Percentiles rank a stretch among this genome's conserved stretches.
Evolutionary conservation across 257 asterid species (phyloP).

Genomic region (Solanum chilense): DNA sequence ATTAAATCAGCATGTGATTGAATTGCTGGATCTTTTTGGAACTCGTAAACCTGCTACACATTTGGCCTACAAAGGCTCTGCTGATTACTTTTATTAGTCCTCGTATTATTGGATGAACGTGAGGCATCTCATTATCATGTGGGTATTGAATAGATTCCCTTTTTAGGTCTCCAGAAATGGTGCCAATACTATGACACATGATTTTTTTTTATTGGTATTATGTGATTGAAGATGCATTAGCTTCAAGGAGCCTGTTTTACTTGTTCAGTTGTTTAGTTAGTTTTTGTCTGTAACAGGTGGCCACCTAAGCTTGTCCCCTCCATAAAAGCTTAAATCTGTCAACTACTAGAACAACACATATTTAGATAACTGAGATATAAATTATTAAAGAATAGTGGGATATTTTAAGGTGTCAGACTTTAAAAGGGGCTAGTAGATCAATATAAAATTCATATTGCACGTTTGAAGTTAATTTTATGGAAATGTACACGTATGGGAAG

Average conservation of each 20-base stretch:
- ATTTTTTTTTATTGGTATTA: neutral
- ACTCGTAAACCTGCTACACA: neutral
- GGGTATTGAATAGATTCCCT: neutral
- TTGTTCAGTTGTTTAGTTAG: neutral
- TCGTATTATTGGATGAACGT: neutral
- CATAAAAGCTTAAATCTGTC: neutral
- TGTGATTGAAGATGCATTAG: neutral
- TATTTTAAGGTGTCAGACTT: neutral
- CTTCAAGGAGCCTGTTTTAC: neutral
- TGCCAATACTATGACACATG: neutral
- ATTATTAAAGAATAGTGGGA: neutral
- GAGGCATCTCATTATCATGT: neutral
- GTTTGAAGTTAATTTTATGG: neutral
- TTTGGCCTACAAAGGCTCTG: neutral
- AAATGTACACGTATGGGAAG: neutral
- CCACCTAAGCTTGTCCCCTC: neutral
- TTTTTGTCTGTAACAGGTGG: neutral
- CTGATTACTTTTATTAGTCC: neutral
- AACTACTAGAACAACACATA: neutral
- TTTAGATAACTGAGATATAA: neutral
- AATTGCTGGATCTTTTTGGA: neutral
- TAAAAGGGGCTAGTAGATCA: neutral
- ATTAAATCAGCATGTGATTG: constrained; percentile 1
- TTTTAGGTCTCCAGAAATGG: neutral
- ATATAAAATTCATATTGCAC: neutral